These are phyloP conservation scores for Phaseolus coccineus DNA, from an alignment of 331 rosid species.

Conservation along the genomic window DNA sequence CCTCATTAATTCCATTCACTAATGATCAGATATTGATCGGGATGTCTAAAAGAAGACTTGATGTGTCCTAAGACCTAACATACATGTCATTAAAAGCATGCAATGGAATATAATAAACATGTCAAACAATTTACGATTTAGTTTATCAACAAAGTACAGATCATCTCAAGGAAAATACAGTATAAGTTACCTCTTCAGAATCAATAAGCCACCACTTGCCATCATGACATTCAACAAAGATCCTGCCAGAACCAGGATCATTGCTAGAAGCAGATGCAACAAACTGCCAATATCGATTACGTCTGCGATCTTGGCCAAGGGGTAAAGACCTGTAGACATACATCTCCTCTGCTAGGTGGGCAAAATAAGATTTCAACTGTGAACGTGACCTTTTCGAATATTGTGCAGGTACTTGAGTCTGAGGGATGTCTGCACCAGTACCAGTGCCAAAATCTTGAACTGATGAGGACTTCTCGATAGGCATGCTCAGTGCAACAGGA, in stretches of 20 bases:
- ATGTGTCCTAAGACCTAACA: slow-evolving; percentile 4
- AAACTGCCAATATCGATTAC: slow-evolving; percentile 95
- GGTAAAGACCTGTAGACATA: slow-evolving; percentile 95
- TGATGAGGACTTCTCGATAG: slow-evolving; percentile 60
- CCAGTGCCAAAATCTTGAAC: slow-evolving; percentile 67
- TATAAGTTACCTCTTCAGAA: slow-evolving; percentile 78
- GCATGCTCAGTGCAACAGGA: slow-evolving; percentile 54
- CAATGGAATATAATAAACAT: slow-evolving; percentile 4
- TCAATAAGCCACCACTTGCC: slow-evolving; percentile 95
- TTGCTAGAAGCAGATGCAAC: slow-evolving; percentile 92
- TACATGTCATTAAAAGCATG: slow-evolving; percentile 18
- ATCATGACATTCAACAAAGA: slow-evolving; percentile 80
- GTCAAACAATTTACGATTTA: slow-evolving; percentile 23
- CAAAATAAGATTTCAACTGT: slow-evolving; percentile 89
- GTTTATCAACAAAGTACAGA: background rate
- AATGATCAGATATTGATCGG: slow-evolving; percentile 21
- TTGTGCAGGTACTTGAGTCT: slow-evolving; percentile 74
- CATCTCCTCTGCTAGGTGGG: slow-evolving; percentile 97
- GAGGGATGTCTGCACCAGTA: slow-evolving; percentile 70
- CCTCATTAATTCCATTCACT: slow-evolving; percentile 5
- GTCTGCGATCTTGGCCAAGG: slow-evolving; percentile 99
- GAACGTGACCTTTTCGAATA: slow-evolving; percentile 94
- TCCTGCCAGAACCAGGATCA: slow-evolving; percentile 99
- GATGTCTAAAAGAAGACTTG: slow-evolving; percentile 20
- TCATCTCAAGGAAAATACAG: slow-evolving; percentile 3